Conservation (phyloP, 768 basidiomycete species). For the Phallus indusiatus region DNA sequence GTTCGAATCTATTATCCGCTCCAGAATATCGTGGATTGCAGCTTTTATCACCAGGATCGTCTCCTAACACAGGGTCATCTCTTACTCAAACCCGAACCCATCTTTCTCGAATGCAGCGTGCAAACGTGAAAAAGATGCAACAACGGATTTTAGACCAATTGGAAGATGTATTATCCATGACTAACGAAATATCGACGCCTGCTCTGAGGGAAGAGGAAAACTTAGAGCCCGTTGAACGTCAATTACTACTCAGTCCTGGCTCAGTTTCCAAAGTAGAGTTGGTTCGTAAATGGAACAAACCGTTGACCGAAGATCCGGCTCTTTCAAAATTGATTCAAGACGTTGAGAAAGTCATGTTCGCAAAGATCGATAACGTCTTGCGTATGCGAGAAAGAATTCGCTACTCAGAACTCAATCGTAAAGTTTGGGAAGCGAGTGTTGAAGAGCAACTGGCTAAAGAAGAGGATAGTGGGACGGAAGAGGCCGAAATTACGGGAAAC, state of each 20-base stretch:
- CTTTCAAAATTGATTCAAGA: conserved; percentile 77
- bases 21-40: conserved; percentile 80
- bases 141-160: conserved; percentile 76
- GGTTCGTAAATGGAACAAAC: conserved; percentile 81
- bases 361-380: conserved; percentile 91
- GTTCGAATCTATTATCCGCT: conserved; percentile 30
- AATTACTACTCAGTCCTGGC: conserved; percentile 77
- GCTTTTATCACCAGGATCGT: conserved; percentile 65
- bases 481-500: conserved; percentile 21
- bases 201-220: conserved; percentile 86
- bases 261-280: conserved; percentile 83
- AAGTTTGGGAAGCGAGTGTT: conserved; percentile 92
- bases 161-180: conserved; percentile 74
- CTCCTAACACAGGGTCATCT: conserved; percentile 64
- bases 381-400: conserved; percentile 95
- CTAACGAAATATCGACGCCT: conserved; percentile 76
- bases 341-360: conserved; percentile 79
- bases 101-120: conserved; percentile 62
- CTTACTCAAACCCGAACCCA: conserved; percentile 62
- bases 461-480: conserved; percentile 39
- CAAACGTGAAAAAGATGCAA: conserved; percentile 74
- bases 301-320: conserved; percentile 76
- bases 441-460: conserved; percentile 51
- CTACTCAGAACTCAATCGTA: conserved; percentile 94
- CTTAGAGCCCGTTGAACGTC: conserved; percentile 86